Evolutionary conservation across 2,329 filamentous ascomycete species (phyloP).

Genomic region (Pseudogymnoascus sp.): DNA sequence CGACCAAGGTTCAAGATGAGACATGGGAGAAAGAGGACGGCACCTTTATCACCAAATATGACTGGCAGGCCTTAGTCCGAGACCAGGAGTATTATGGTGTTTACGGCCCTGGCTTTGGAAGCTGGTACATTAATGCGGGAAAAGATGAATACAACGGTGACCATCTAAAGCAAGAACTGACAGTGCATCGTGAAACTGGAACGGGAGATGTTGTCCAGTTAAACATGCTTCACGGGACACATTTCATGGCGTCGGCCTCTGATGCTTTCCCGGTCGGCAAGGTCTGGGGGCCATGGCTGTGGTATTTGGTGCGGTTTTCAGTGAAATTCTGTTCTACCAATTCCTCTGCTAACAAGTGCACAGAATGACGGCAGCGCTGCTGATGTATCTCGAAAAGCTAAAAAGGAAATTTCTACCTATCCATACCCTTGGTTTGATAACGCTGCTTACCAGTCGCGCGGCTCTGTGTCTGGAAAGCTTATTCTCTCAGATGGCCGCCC

Average conservation of each 20-base stretch:
- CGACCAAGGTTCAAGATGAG: slow-evolving; percentile 46
- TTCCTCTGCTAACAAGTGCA: not conserved
- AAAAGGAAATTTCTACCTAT: slow-evolving; percentile 37
- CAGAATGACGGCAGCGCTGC: slow-evolving; percentile 39
- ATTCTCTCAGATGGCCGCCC: slow-evolving; percentile 40
- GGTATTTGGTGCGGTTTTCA: slow-evolving; percentile 29
- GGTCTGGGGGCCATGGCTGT: slow-evolving; percentile 38
- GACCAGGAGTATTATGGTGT: slow-evolving; percentile 41
- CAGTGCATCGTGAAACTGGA: slow-evolving; percentile 42
- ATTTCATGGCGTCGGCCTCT: slow-evolving; percentile 33
- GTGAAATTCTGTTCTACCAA: not conserved
- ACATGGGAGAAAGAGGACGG: slow-evolving; percentile 43
- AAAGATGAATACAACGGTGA: slow-evolving; percentile 47
- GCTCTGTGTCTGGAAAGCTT: slow-evolving; percentile 37
- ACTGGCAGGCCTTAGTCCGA: slow-evolving; percentile 35
- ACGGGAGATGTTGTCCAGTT: slow-evolving; percentile 45
- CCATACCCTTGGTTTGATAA: slow-evolving; percentile 44
- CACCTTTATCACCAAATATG: slow-evolving; percentile 35
- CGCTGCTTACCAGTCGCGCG: slow-evolving; percentile 40
- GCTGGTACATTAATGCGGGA: slow-evolving; percentile 44
- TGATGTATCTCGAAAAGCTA: slow-evolving; percentile 35
- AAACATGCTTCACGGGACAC: slow-evolving; percentile 48
- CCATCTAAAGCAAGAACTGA: slow-evolving; percentile 45
- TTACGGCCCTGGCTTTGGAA: slow-evolving; percentile 41
- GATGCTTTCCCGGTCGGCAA: slow-evolving; percentile 35